Base-by-base conservation (phyloP, 2,329 filamentous ascomycete genomes). In the Blumeria graminis region DNA sequence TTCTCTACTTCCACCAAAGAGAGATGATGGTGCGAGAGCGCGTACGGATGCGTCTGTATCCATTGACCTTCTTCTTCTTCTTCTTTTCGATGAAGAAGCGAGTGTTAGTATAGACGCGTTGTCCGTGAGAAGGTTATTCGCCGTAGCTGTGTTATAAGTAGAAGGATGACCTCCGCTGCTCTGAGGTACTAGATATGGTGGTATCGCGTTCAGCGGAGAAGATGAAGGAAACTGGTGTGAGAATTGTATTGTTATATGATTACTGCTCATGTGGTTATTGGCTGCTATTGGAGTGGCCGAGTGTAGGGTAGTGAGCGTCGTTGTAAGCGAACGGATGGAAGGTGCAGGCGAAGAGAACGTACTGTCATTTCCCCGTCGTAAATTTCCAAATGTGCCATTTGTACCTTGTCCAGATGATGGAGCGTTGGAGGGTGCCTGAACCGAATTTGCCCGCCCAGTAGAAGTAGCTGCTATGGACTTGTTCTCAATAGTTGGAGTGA, bases 1-100 rank as follows among this genome's bases (percentile, higher is more conserved):
- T 68, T 92, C 86, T 59, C 85, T 80, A 63, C 82, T 87, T 46
- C 85, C 85, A 48, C 86, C 86, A 74, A 84, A 92, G 4, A 90
- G 73, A 0, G 84, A 89, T 0, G 82, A 86, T 0, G 86, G 86
- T 0, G 86, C 84, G n/a, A 93, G 71, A 1, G 86, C 86, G 46
- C 86, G 82, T 41, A 92, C 84, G 0, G 84, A 90, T 5, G 86
- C 86, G 66, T 92, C 84, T 0, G 86, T 92, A 67, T 92, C 86
- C 69, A 90, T 80, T 34, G 84, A 89, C 58, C 85, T 78, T 53
- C 86, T 77, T 38, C 86, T 80, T 33, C 81, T 77, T 39, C 82
- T 78, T 69, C 90, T 87, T 61, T 82, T 86, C 0, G 84, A 89
- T 1, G 22, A 28, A 3, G 85, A 90, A 1, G 86, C 86, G 13